Conservation (phyloP, 1,139 yeast genomes). For the Debaryomyces udenii region DNA sequence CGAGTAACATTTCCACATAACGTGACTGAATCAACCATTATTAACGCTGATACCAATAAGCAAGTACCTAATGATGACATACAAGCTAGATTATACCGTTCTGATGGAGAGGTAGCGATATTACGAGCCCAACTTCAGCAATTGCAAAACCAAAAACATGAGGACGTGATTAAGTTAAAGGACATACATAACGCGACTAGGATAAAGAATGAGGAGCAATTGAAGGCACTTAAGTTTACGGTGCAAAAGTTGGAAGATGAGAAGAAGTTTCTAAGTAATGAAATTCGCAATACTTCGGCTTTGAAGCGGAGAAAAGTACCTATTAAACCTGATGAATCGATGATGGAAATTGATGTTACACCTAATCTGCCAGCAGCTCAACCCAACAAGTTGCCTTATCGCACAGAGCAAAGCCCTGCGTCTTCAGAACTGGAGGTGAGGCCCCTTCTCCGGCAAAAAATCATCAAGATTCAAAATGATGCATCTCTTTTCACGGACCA, state of each 20-base stretch:
- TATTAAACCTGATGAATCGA: slow-evolving; percentile 8
- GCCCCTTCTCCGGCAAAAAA: slow-evolving; percentile 16
- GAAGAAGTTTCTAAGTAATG: slow-evolving; percentile 60
- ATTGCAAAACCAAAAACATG: slow-evolving; percentile 45
- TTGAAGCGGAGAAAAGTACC: slow-evolving; percentile 19
- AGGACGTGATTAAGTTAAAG: slow-evolving; percentile 47
- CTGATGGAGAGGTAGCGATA: slow-evolving; percentile 80
- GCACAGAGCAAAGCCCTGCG: slow-evolving; percentile 1
- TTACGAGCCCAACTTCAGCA: slow-evolving; percentile 64
- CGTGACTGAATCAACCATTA: slow-evolving; percentile 4
- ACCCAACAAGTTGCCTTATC: background rate
- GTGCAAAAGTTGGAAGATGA: slow-evolving; percentile 69
- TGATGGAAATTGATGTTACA: slow-evolving; percentile 6
- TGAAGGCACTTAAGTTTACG: slow-evolving; percentile 43
- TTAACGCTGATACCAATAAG: too few relatives aligned
- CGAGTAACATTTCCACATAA: slow-evolving; percentile 5
- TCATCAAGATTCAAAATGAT: slow-evolving; percentile 36
- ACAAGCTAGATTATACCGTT: slow-evolving; percentile 41
- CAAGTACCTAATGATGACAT: slow-evolving; percentile 15
- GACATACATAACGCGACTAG: slow-evolving; percentile 33
- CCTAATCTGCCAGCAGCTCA: slow-evolving; percentile 2
- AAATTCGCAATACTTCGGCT: slow-evolving; percentile 30
- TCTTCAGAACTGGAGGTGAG: slow-evolving; percentile 1
- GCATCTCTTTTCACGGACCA: slow-evolving; percentile 40
- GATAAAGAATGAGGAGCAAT: slow-evolving; percentile 42